Conservation (phyloP, 2,329 filamentous ascomycete genomes). For the Xylariaceae sp. region DNA sequence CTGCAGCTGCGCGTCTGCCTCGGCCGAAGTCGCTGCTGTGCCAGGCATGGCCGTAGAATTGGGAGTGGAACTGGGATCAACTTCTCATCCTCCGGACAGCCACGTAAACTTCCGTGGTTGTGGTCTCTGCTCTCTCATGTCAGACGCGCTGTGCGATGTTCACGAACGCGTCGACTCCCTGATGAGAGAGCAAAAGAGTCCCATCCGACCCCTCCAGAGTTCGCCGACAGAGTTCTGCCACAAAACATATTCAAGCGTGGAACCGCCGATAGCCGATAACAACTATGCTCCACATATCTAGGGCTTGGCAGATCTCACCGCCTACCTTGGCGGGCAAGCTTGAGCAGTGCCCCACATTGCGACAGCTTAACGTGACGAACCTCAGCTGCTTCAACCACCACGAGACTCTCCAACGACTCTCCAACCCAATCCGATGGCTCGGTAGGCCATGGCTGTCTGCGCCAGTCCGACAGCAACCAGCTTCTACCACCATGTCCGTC, state of each 20-base stretch:
- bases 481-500: conserved; percentile 41
- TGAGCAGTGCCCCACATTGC: conserved; percentile 8
- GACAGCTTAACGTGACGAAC: conserved; percentile 2
- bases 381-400: conserved; percentile 2
- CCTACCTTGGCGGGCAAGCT: conserved; percentile 3
- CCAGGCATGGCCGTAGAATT: background rate
- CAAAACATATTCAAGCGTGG: no score
- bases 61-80: background rate
- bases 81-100: conserved; percentile 13
- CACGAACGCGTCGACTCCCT: no score
- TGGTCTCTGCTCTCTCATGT: conserved; percentile 5
- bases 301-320: conserved; percentile 2
- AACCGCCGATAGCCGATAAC: no score
- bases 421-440: no score
- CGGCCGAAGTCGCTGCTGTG: conserved; percentile 3
- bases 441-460: conserved; percentile 16
- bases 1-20: conserved; percentile 3
- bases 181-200: no score
- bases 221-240: no score
- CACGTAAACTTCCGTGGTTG: background rate
- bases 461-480: conserved; percentile 4
- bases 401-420: conserved; percentile 1
- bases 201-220: no score
- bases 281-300: no score
- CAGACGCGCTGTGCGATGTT: background rate